Percentiles rank a stretch among this genome's conserved stretches.
Conservation (phyloP, 1,284 basidiomycete genomes). For the Tranzscheliella williamsii region DNA sequence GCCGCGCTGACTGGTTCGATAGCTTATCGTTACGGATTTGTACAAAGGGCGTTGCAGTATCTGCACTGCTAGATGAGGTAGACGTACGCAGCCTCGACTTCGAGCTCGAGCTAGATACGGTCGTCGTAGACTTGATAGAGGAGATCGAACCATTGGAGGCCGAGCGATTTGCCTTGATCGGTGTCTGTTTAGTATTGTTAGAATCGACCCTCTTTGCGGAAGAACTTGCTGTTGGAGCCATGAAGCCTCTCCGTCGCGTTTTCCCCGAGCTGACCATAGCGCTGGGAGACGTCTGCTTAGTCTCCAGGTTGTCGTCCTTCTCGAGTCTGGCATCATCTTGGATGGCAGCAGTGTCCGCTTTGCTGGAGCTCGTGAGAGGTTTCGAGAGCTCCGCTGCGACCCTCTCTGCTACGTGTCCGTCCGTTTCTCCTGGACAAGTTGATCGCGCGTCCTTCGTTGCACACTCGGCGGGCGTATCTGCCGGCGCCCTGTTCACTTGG, state of each 20-base stretch:
- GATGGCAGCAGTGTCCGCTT: background rate
- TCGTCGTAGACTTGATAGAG: background rate
- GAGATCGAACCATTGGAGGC: background rate
- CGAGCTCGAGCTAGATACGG: background rate
- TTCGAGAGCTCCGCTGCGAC: background rate
- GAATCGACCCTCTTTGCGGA: background rate
- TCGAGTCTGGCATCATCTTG: background rate
- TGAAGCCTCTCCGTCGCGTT: background rate
- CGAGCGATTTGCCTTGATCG: background rate
- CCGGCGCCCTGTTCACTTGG: too few relatives aligned
- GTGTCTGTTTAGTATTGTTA: background rate
- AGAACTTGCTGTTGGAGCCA: constrained; percentile 2
- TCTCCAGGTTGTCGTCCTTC: too few relatives aligned
- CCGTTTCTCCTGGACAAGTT: too few relatives aligned
- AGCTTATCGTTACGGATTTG: too few relatives aligned
- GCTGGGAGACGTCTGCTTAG: too few relatives aligned
- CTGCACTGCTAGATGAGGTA: too few relatives aligned
- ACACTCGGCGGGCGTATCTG: too few relatives aligned
- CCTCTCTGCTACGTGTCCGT: background rate
- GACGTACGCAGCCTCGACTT: background rate
- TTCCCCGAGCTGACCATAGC: background rate
- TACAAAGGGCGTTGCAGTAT: too few relatives aligned
- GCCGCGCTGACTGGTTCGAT: background rate
- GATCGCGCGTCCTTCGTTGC: too few relatives aligned
- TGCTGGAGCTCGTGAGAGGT: background rate